Conservation (phyloP, 2,329 filamentous ascomycete genomes). For the Diplodia corticola region DNA sequence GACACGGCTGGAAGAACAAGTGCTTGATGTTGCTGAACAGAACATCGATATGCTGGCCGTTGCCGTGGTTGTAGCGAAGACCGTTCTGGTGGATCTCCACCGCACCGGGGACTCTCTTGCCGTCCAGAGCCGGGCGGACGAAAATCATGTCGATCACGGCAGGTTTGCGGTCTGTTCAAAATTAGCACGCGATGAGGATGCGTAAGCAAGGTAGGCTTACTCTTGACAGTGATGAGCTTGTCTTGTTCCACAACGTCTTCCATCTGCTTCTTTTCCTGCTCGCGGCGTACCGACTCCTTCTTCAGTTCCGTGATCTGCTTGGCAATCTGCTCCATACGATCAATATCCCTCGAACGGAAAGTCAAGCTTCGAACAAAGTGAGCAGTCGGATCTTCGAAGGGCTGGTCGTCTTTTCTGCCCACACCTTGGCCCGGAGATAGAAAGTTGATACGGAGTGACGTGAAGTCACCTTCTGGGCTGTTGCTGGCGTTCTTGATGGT, state of each 20-base stretch:
- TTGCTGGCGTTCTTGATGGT: slow-evolving; percentile 99
- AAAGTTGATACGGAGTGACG: slow-evolving; percentile 95
- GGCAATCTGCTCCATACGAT: slow-evolving; percentile 86
- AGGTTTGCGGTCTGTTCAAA: slow-evolving; percentile 74
- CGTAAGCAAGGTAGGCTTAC: slow-evolving; percentile 53
- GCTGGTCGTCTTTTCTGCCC: slow-evolving; percentile 93
- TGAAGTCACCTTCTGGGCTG: slow-evolving; percentile 91
- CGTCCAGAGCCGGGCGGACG: slow-evolving; percentile 91
- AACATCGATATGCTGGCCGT: slow-evolving; percentile 79
- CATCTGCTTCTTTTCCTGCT: slow-evolving; percentile 99
- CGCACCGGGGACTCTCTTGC: slow-evolving; percentile 92
- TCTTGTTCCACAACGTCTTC: slow-evolving; percentile 99
- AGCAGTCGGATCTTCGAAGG: slow-evolving; percentile 92
- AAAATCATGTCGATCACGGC: slow-evolving; percentile 91
- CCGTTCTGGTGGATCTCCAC: slow-evolving; percentile 98
- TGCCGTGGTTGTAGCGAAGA: slow-evolving; percentile 86
- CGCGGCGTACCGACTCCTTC: slow-evolving; percentile 85
- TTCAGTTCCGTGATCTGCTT: slow-evolving; percentile 95
- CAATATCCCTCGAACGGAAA: slow-evolving; percentile 85
- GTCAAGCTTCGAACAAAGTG: slow-evolving; percentile 96
- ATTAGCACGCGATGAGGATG: background rate
- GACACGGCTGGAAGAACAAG: slow-evolving; percentile 96
- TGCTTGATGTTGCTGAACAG: slow-evolving; percentile 98
- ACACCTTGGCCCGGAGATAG: slow-evolving; percentile 96
- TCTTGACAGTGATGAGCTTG: slow-evolving; percentile 92